Evolutionary conservation across 768 basidiomycete species (phyloP).

Genomic region (Chlorophyllum brunneum): DNA sequence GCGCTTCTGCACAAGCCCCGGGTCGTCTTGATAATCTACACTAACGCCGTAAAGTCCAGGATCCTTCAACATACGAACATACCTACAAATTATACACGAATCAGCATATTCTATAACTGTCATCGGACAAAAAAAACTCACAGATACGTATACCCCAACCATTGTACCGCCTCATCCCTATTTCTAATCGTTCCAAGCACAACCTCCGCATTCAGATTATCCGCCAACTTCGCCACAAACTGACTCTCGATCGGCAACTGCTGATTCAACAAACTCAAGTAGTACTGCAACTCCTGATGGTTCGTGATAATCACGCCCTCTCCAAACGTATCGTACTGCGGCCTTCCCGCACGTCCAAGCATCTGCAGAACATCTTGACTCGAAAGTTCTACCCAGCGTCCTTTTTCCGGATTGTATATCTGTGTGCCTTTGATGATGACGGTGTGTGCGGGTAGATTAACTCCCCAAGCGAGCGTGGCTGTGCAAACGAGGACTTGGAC

Average conservation of each 20-base stretch:
- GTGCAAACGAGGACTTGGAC: slow-evolving; percentile 96
- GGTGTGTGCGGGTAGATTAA: slow-evolving; percentile 95
- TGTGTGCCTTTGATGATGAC: slow-evolving; percentile 99
- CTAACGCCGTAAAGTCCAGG: background rate
- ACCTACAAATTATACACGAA: background rate
- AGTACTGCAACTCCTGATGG: slow-evolving; percentile 95
- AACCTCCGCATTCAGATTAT: slow-evolving; percentile 96
- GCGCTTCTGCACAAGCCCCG: slow-evolving; percentile 68
- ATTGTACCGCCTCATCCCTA: slow-evolving; percentile 95
- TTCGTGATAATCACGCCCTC: slow-evolving; percentile 99
- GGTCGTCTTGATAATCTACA: background rate
- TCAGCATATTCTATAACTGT: slow-evolving; percentile 1
- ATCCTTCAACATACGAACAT: background rate
- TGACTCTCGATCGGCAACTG: slow-evolving; percentile 97
- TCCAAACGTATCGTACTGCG: slow-evolving; percentile 95
- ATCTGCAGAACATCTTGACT: slow-evolving; percentile 97
- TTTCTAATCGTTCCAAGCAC: slow-evolving; percentile 90
- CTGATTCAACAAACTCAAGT: slow-evolving; percentile 91
- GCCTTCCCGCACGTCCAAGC: slow-evolving; percentile 96
- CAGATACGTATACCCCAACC: background rate
- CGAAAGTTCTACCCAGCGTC: slow-evolving; percentile 87
- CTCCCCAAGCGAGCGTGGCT: slow-evolving; percentile 98
- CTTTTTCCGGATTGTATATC: slow-evolving; percentile 99
- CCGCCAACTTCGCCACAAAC: slow-evolving; percentile 90
- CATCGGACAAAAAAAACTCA: slow-evolving; percentile 33